Evolutionary conservation across 331 rosid genomes (phyloP).

Genomic region (Quercus phellos): DNA sequence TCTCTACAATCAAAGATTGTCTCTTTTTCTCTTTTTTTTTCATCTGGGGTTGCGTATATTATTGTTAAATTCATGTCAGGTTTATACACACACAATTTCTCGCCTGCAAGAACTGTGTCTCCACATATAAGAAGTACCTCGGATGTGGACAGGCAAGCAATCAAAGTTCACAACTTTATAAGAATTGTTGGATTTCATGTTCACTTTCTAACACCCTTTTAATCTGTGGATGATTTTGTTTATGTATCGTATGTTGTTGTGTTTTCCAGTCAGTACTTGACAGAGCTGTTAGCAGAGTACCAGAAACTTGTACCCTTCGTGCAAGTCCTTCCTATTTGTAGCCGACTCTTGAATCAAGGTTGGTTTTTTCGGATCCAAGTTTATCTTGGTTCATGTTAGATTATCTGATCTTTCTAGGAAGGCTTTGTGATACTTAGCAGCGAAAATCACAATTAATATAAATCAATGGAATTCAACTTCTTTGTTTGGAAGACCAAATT

Average conservation of each 20-base stretch:
- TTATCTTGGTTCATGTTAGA: not conserved
- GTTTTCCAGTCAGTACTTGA: conserved; percentile 66
- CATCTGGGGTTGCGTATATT: conserved; percentile 3
- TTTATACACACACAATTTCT: conserved; percentile 54
- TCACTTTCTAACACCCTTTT: not conserved
- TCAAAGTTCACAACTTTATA: not conserved
- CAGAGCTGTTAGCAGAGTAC: conserved; percentile 80
- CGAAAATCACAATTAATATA: not conserved
- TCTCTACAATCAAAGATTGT: not conserved
- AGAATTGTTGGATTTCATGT: not conserved
- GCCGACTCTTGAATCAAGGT: conserved; percentile 94
- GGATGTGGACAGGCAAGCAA: conserved; percentile 51
- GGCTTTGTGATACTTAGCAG: not conserved
- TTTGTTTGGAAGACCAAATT: too few species aligned
- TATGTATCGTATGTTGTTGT: not conserved
- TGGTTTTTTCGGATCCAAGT: conserved; percentile 1
- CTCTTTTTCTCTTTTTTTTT: not conserved
- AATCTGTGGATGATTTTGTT: conserved; percentile 10
- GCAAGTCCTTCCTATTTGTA: conserved; percentile 84
- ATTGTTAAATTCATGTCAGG: conserved; percentile 46
- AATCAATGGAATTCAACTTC: not conserved
- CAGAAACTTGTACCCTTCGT: conserved; percentile 90
- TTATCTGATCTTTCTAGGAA: not conserved
- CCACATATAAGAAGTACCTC: conserved; percentile 60
- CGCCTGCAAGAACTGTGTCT: conserved; percentile 62